Evolutionary conservation across 352 stramenopile genomes (phyloP), one percentile per base, ranked within the genome.

Genomic region (Thalassiosira pacifica): DNA sequence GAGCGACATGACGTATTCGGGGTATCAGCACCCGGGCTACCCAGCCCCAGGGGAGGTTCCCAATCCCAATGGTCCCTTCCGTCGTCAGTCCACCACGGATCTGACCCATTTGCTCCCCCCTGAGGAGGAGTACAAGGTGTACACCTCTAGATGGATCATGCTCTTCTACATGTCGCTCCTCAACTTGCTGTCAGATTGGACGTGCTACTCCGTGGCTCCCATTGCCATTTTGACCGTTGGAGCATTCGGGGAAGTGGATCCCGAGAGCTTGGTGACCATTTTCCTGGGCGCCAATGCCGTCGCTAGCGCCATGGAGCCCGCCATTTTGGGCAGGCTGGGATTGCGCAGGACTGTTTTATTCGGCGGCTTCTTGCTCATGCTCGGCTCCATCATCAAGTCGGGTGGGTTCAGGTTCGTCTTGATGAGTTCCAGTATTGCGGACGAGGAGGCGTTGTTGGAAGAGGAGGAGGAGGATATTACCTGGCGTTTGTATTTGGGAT

Each of bases 161-260:
- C 66, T 95, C 0, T 65, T 91, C 0, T 95, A 93, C 78, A 91
- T 95, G 67, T 90, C 81, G 0, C 13, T 92, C 3, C 77, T 95
- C 24, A 94, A 95, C 79, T 70, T 95, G 26, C 63, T 95, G 26
- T 89, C 85, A 9, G 91, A 90, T 61, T 95, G 90, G 91, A 93
- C 89, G 24, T 93, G 90, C 61, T 95, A 91, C 73, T 92, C 84
- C 57, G 74, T 95, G 13, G 89, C 91, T 53, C 88, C 91, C 1
- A 93, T 95, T 84, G 82, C 91, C 4, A 48, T 86, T 0, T 45
- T 92, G 22, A 88, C 91, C 2, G 42, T 74, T 45, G 42, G 57
- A 5, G 52, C 29, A 31, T 53, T 87, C 18, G 27, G 31, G 19
- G 69, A 85, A 11, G 81, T 92, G 40, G 76, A 91, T 68, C 81